Base-by-base conservation (phyloP, 1,139 yeast species). In the Pichia norvegensis region DNA sequence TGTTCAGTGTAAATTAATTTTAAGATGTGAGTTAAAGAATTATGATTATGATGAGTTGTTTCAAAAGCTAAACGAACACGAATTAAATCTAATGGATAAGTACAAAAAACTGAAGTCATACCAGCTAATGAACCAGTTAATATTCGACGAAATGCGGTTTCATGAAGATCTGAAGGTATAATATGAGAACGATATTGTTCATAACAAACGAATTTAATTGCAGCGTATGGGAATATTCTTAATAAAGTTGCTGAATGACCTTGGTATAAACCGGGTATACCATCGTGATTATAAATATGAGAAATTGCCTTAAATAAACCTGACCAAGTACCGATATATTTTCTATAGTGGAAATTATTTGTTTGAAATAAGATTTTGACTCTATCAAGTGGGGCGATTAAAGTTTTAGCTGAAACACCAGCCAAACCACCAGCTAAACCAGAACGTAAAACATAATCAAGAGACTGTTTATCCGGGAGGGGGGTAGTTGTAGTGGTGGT, bases 391-490 rank as follows among this genome's bases (percentile, higher is more conserved):
- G 99, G 99, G 0, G 99, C 99, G 40, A 92, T 85, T 44, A 90
- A 70, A 0, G 97, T 88, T 60, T 92, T 92, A 7, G 97, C 98
- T 9, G 94, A 87, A 46, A 90, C 80, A 0, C 99, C 99, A 0
- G 98, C 97, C 1, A 87, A 58, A 0, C 99, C 99, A 13, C 99
- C 99, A 0, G 98, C 95, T 1, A 88, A 58, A 0, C 96, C 98
- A 22, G 95, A 83, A 50, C 87, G 73, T 31, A 86, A 52, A 19
- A 92, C 81, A 63, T 92, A 92, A 48, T 85, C 90, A 31, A 82
- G 53, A 7, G 90, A 81, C 48, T 78, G 85, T 57, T 83, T 87
- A 57, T 85, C 81, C 29, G 48, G 35, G 9, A 31, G 4, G 10
- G 46, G 11, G n/a, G 29, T 17, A 22, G 36, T 16, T 17, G 41